These are phyloP conservation scores for Rhodosporidiobolus odoratus DNA, from an alignment of 768 basidiomycete species.

Conservation along the genomic window DNA sequence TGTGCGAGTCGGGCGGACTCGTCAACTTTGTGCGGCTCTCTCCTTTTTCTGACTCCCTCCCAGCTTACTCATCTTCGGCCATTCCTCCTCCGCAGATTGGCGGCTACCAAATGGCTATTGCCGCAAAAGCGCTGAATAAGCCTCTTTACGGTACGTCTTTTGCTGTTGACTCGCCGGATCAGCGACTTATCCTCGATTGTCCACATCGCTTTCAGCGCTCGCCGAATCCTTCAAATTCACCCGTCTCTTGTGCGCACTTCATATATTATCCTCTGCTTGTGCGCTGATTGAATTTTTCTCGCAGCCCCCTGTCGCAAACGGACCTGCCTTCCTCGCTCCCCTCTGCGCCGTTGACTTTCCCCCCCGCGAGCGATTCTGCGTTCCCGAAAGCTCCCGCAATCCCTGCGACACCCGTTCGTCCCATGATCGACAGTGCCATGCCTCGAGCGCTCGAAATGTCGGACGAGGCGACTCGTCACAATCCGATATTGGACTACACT, in stretches of 20 bases:
- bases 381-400: neutral
- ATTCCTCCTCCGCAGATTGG: conserved; percentile 57
- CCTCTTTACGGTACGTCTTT: conserved; percentile 70
- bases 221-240: conserved; percentile 84
- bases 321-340: conserved; percentile 72
- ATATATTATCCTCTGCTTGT: neutral
- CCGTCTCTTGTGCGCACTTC: conserved; percentile 60
- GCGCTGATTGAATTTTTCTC: neutral
- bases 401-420: conserved; percentile 34
- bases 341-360: conserved; percentile 63
- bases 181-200: conserved; percentile 47
- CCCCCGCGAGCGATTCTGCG: neutral
- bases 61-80: conserved; percentile 13
- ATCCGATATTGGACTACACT: conserved; percentile 90
- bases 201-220: conserved; percentile 8
- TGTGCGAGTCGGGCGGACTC: conserved; percentile 90
- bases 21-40: conserved; percentile 58
- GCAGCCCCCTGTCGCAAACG: conserved; percentile 63
- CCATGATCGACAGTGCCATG: conserved; percentile 29
- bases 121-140: conserved; percentile 87
- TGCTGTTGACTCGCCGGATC: conserved; percentile 62
- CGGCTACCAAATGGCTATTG: conserved; percentile 92
- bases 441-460: conserved; percentile 56
- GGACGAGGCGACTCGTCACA: conserved; percentile 71
- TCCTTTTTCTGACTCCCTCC: neutral